Base-by-base conservation (phyloP, 176 grass and related monocot species). In the Cenchrus fungigraminus region DNA sequence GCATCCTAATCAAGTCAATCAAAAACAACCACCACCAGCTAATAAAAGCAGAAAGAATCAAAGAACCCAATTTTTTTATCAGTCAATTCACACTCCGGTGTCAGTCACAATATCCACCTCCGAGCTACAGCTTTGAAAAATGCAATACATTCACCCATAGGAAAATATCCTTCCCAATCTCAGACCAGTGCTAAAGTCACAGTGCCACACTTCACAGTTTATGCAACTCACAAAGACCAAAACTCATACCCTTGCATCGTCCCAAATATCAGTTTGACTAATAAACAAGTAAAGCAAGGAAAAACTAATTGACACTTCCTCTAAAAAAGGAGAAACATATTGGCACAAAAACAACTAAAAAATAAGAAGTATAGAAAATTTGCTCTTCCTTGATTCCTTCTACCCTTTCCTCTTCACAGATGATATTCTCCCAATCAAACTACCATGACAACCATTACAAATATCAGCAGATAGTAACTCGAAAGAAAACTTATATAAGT, bases 221-320 rank as follows among this genome's bases (percentile, higher is more conserved):
- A 28, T 16, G 15, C 2, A 71, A 31, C 53, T 66, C 44, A 69
- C 12, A 74, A 19, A 79, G 7, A 83, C 9, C 7, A 10, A 15
- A 32, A 28, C 13, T 6, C 6, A 65, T 6, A 37, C 34, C 40
- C 16, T 19, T 84, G 9, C 37, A 73, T 9, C 37, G 2, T 17
- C 59, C 25, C 29, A 74, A 68, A 68, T 60, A 74, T 79, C 11
- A 84, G 64, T 2, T 66, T n/a, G 65, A 73, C 37, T 40, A 40
- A 8, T 9, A 49, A 66, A 52, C 17, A 84, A 25, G 4, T 29
- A 66, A 85, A 87, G 51, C 20, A 78, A 57, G 53, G 52, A 74
- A 12, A 20, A 60, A 10, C 32, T 12, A 3, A 12, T 51, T 51
- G 9, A 9, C 11, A 51, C 2, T 40, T 40, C 37, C 37, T 40